Conservation (phyloP, 805 yeast genomes). For the Lipomyces yamanashiensis region DNA sequence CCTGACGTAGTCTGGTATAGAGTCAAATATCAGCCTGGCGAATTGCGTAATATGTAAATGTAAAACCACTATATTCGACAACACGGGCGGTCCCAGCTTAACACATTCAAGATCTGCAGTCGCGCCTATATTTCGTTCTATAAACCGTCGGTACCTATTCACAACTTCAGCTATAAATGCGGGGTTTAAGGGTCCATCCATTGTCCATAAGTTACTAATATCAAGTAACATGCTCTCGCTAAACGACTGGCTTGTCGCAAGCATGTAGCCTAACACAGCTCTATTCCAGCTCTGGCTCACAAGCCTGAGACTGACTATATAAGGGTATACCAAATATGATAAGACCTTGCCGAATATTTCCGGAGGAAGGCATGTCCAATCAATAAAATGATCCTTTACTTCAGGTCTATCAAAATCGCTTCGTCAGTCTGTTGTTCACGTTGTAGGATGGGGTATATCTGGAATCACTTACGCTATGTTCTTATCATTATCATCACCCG, state of each 20-base stretch:
- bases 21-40: background rate
- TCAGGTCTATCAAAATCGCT: background rate
- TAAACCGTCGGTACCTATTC: background rate
- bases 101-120: background rate
- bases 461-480: no score
- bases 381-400: background rate
- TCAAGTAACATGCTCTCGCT: background rate
- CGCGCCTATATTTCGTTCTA: background rate
- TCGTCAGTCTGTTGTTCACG: no score
- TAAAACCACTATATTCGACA: background rate
- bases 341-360: conserved; percentile 6
- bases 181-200: background rate
- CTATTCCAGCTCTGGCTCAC: background rate
- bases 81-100: background rate
- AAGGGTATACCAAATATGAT: conserved; percentile 1
- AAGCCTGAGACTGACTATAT: background rate
- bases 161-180: background rate
- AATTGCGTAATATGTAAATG: conserved; percentile 3
- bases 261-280: background rate
- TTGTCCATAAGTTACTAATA: background rate
- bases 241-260: background rate
- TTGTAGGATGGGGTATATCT: no score
- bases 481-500: no score
- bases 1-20: background rate
- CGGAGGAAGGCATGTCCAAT: background rate